Base-by-base conservation (phyloP, 306 rosid genomes). In the Ochetophila trinervis region DNA sequence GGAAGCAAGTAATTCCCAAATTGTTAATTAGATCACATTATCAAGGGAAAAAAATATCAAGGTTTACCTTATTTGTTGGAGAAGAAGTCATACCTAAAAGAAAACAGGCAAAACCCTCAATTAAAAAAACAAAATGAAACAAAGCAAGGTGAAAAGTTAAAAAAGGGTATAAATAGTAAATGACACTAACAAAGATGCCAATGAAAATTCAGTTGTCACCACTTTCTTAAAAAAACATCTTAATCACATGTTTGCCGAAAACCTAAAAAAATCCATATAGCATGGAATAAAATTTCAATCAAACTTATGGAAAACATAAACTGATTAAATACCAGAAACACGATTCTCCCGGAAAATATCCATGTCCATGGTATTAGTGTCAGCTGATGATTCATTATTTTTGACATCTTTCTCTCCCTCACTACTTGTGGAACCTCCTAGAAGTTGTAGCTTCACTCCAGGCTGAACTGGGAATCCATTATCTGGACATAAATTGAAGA, bases 311-410 rank as follows among this genome's bases (percentile, higher is more conserved):
- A 40, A 20, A 17, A 62, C 11, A 55, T 4, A 64, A 54, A 18
- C 57, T 58, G 59, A n/a, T 45, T 36, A 48, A 34, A 57, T 84
- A 93, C 99, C 95, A 37, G 83, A 64, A 62, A 60, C 76, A 67
- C 59, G 68, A 75, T 84, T 82, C 71, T 78, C 82, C 68, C 44
- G 87, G 37, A 80, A 81, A 55, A 77, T 76, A 75, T 78, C 75
- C 48, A 90, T 81, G 75, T 83, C 88, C 96, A 93, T 78, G 57
- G 83, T 65, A 76, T 78, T 84, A 62, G 91, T 88, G 68, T 87
- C 91, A 69, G 96, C 80, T 53, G 94, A 90, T 57, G 94, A 89
- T 73, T 83, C 91, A 35, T 83, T 81, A 74, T 58, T 77, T 65
- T 75, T 66, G 59, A 66, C 66, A 67, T 82, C 66, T 74, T 76